Percentiles rank a stretch among this genome's conserved stretches.
phyloP scores from a whole-genome alignment of 768 basidiomycete genomes.

The Russula griseocarnosa region DNA sequence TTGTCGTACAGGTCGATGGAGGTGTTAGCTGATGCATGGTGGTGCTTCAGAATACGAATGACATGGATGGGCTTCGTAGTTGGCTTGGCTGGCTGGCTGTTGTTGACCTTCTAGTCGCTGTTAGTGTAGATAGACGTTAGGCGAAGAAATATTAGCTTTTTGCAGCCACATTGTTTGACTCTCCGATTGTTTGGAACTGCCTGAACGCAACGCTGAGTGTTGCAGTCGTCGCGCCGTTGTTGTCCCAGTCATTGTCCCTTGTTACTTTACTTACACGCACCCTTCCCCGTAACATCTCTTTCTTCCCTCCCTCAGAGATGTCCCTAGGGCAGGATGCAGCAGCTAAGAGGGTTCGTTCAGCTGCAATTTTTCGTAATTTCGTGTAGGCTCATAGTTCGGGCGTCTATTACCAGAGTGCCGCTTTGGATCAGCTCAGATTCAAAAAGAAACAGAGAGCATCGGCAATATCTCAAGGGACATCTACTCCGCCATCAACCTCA shows the following conservation, averaged over 20 bases:
- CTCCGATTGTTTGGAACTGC: slow-evolving; percentile 32
- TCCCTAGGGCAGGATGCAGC: slow-evolving; percentile 26
- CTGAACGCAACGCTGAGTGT: slow-evolving; percentile 7
- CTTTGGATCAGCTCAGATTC: slow-evolving; percentile 46
- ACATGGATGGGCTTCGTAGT: neutral
- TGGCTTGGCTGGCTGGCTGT: neutral
- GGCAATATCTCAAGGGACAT: slow-evolving; percentile 33
- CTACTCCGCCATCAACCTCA: slow-evolving; percentile 27
- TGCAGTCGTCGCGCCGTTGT: slow-evolving; percentile 7
- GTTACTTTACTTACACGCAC: neutral
- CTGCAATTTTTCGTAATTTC: slow-evolving; percentile 33
- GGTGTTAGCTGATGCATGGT: neutral
- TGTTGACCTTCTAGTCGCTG: neutral
- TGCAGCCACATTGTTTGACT: slow-evolving; percentile 36
- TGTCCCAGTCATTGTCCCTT: neutral
- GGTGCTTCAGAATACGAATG: neutral
- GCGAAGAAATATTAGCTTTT: slow-evolving; percentile 23
- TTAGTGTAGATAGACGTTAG: slow-evolving; percentile 19
- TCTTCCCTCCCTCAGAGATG: slow-evolving; percentile 8
- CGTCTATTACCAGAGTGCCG: slow-evolving; percentile 39
- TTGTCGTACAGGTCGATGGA: neutral
- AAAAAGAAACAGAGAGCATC: slow-evolving; percentile 38
- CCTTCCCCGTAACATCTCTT: neutral
- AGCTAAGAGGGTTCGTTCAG: slow-evolving; percentile 26
- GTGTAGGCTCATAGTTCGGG: slow-evolving; percentile 7